Percentiles rank a stretch among this genome's conserved stretches.
Evolutionary conservation across 768 basidiomycete species (phyloP).

Genomic region (Mrakia frigida): DNA sequence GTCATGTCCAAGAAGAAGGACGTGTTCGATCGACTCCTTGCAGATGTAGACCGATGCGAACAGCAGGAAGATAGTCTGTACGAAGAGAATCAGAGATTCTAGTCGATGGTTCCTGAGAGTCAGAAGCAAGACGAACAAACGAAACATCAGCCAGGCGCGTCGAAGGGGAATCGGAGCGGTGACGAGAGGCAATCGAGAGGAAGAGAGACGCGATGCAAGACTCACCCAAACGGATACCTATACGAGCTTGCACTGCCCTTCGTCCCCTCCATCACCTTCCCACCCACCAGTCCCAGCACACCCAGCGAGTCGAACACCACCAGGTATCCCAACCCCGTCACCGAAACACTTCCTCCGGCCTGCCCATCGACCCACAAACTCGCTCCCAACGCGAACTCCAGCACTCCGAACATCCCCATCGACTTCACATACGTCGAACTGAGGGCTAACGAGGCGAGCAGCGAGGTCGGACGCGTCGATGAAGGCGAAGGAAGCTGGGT

Average conservation of each 20-base stretch:
- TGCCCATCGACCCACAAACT: conserved; percentile 83
- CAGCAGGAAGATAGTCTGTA: conserved; percentile 87
- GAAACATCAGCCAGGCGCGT: neutral
- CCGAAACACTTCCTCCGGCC: conserved; percentile 73
- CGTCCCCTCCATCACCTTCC: conserved; percentile 38
- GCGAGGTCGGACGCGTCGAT: neutral
- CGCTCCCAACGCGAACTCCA: conserved; percentile 48
- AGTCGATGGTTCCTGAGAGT: conserved; percentile 29
- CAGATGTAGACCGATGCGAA: conserved; percentile 93
- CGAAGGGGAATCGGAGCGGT: no score
- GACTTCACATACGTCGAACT: conserved; percentile 1
- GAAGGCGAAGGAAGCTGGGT: conserved; percentile 10
- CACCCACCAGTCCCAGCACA: conserved; percentile 52
- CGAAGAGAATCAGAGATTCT: conserved; percentile 50
- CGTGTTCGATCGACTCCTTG: conserved; percentile 92
- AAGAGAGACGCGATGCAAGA: neutral
- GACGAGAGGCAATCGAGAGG: neutral
- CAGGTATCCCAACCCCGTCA: conserved; percentile 92
- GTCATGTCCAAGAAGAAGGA: conserved; percentile 55
- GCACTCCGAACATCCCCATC: conserved; percentile 36
- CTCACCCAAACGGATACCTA: conserved; percentile 60
- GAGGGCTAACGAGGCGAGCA: neutral
- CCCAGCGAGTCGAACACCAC: conserved; percentile 92
- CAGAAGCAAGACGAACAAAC: neutral
- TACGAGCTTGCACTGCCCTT: conserved; percentile 13